Evolutionary conservation across 169 alveolate genomes (phyloP).

Genomic region (Plasmodium fragile): DNA sequence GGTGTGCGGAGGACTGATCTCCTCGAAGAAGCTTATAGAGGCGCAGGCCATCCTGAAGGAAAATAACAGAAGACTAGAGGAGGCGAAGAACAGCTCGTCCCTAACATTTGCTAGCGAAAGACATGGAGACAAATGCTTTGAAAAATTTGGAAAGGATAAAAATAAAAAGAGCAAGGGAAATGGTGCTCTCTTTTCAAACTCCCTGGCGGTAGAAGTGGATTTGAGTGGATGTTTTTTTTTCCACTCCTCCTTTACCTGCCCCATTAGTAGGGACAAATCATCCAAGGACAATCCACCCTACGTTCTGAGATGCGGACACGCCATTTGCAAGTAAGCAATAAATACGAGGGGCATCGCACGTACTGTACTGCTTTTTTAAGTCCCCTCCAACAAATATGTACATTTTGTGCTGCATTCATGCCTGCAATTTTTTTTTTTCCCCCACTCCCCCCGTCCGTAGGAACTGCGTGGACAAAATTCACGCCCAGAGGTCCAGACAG

Average conservation of each 20-base stretch:
- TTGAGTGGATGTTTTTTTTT: constrained; percentile 77
- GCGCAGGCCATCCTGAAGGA: constrained; percentile 63
- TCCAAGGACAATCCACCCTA: constrained; percentile 75
- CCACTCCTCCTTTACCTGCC: constrained; percentile 79
- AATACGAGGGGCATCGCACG: neutral
- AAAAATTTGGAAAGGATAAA: constrained; percentile 37
- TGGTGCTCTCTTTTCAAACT: constrained; percentile 27
- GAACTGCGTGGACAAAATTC: constrained; percentile 72
- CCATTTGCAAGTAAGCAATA: constrained; percentile 75
- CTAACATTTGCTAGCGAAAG: neutral
- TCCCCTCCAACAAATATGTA: neutral
- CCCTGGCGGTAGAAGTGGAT: constrained; percentile 77
- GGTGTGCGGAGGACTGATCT: constrained; percentile 76
- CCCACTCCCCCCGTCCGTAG: neutral
- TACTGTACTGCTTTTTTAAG: neutral
- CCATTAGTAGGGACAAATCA: constrained; percentile 77
- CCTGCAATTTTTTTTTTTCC: neutral
- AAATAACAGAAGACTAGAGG: constrained; percentile 64
- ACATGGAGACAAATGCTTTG: neutral
- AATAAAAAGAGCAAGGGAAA: constrained; percentile 44
- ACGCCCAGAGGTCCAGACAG: constrained; percentile 70
- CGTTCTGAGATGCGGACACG: constrained; percentile 78
- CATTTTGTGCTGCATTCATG: neutral
- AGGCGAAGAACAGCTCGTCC: constrained; percentile 16
- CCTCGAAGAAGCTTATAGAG: constrained; percentile 77